Evolutionary conservation across 169 alveolate genomes (phyloP), one percentile per base, ranked within the genome.

Genomic region (Plasmodium blacklocki): DNA sequence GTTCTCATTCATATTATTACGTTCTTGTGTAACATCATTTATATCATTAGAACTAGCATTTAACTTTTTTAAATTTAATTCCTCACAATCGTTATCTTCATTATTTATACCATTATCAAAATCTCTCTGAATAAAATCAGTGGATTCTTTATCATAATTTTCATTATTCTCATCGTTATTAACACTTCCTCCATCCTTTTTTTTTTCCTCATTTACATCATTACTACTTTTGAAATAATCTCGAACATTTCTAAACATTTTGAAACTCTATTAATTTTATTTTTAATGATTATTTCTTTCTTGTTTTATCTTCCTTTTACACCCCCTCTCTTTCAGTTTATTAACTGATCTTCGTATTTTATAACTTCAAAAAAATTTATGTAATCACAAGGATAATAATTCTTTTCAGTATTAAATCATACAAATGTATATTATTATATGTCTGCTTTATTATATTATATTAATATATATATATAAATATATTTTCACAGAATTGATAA

Each of bases 141-240:
- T 52, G n/a, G 19, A 26, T 14, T 71, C 60, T 39, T 19, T 19
- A n/a, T 54, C 47, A 32, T 39, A 60, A 11, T 54, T 70, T 45
- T 21, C 26, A 47, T n/a, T 68, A 66, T 59, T 66, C 26, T 52
- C 73, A 50, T 47, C 49, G 11, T 7, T 49, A 32, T 49, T 21
- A 45, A 8, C 45, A 43, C 59, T 18, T 64, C 73, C 49, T 49
- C 52, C 73, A 11, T 74, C 63, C 8, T 85, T 62, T 5, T 58
- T 49, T 1, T 87, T 91, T 86, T 12, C 21, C 62, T 93, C 78
- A 29, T 90, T 26, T 88, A 91, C 43, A 71, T 93, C 68, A 88
- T 83, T 70, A 93, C 76, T 88, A 70, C 88, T 64, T 86, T 88
- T 56, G 47, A 76, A 76, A 43, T 76, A 76, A 23, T 76, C 88